These are phyloP conservation scores for Ophiostoma tasmaniense DNA, from an alignment of 2,329 filamentous ascomycete species.

Conservation along the genomic window DNA sequence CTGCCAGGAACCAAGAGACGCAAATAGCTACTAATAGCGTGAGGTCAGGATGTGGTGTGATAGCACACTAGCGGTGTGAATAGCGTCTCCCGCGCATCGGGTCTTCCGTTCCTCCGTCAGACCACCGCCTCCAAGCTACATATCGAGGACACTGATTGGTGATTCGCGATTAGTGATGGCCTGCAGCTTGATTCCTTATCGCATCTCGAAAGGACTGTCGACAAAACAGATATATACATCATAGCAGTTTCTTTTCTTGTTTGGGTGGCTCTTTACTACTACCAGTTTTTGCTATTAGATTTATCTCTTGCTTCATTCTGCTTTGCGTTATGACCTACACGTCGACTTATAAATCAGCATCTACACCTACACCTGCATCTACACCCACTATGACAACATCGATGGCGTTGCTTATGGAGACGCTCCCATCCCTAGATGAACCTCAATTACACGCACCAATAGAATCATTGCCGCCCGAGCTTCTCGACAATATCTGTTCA, in stretches of 20 bases:
- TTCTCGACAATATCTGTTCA: slow-evolving; percentile 28
- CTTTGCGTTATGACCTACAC: neutral
- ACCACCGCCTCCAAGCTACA: neutral
- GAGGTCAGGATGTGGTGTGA: neutral
- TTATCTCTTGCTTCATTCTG: neutral
- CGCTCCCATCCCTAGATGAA: neutral
- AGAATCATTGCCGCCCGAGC: slow-evolving; percentile 20
- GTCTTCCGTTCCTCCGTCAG: slow-evolving; percentile 6
- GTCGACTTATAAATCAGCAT: neutral
- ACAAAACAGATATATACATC: neutral
- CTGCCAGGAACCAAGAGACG: neutral
- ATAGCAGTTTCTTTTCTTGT: neutral
- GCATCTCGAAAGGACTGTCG: neutral
- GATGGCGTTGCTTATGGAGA: neutral
- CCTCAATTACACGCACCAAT: neutral
- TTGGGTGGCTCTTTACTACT: neutral
- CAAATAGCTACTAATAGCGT: neutral
- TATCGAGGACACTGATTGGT: neutral
- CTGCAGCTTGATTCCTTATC: neutral
- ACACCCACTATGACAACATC: neutral
- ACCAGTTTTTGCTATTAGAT: neutral
- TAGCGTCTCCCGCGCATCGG: neutral
- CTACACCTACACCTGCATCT: neutral
- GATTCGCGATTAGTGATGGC: neutral
- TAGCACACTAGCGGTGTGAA: neutral